phyloP scores from a whole-genome alignment of 495 filamentous ascomycete genomes.

The Opeltia flavorubescens region DNA sequence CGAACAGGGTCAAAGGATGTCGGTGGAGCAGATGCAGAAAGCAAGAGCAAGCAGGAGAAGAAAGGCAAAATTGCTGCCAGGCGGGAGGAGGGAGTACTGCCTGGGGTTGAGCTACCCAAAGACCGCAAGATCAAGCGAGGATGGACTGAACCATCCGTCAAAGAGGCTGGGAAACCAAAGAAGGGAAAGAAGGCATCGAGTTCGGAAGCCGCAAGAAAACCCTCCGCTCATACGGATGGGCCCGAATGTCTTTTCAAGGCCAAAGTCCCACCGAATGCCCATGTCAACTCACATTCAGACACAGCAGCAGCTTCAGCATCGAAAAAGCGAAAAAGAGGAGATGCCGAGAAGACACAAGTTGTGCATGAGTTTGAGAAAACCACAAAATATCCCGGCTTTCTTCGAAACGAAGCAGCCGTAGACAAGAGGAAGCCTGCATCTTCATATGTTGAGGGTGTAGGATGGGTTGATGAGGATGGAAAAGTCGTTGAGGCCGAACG shows the following conservation, averaged over 20 bases:
- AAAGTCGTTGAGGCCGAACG: slow-evolving; percentile 49
- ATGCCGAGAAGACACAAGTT: slow-evolving; percentile 35
- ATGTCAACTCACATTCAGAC: slow-evolving; percentile 24
- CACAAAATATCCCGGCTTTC: slow-evolving; percentile 61
- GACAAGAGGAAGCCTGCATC: slow-evolving; percentile 26
- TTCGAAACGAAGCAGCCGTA: slow-evolving; percentile 34
- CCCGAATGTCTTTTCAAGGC: slow-evolving; percentile 72
- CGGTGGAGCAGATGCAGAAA: slow-evolving; percentile 1
- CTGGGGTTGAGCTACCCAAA: slow-evolving; percentile 57
- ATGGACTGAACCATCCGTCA: slow-evolving; percentile 59
- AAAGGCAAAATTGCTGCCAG: slow-evolving; percentile 47
- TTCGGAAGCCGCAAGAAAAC: slow-evolving; percentile 42
- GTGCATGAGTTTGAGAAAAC: slow-evolving; percentile 76
- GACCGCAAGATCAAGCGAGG: slow-evolving; percentile 74
- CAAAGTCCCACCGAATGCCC: slow-evolving; percentile 51
- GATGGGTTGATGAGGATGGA: slow-evolving; percentile 75
- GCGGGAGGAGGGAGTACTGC: slow-evolving; percentile 44
- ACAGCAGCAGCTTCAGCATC: slow-evolving; percentile 31
- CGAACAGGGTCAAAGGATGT: slow-evolving; percentile 5
- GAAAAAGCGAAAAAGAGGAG: slow-evolving; percentile 39
- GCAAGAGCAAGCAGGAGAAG: slow-evolving; percentile 20
- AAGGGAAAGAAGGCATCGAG: slow-evolving; percentile 33
- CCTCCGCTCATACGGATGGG: slow-evolving; percentile 60
- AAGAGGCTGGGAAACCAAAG: slow-evolving; percentile 29
- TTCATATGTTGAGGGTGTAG: slow-evolving; percentile 62